Evolutionary conservation across 257 asterid species (phyloP).

Genomic region (Nicotiana knightiana): DNA sequence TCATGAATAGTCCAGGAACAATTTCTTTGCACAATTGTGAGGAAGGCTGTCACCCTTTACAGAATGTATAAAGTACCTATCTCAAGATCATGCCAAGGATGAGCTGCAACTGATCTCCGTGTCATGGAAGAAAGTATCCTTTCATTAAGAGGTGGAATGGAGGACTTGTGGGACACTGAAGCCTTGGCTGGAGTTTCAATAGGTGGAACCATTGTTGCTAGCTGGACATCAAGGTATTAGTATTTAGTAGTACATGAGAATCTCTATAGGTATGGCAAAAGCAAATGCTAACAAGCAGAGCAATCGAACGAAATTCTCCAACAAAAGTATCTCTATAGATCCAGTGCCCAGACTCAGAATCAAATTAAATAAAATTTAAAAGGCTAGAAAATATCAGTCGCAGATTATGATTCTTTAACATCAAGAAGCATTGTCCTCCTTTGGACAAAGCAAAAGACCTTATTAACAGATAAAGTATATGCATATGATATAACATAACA

Average conservation of each 20-base stretch:
- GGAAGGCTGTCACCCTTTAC: not conserved
- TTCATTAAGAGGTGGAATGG: constrained; percentile 72
- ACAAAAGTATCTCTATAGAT: not conserved
- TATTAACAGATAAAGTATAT: not conserved
- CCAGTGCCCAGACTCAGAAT: not conserved
- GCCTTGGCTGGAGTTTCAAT: constrained; percentile 35
- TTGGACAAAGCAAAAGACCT: not conserved
- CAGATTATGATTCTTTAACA: not conserved
- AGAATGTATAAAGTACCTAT: constrained; percentile 44
- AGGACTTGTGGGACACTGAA: constrained; percentile 21
- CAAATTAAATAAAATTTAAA: not conserved
- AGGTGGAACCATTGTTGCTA: constrained; percentile 55
- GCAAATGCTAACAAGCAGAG: not conserved
- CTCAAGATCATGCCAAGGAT: constrained; percentile 99
- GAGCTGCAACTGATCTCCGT: constrained; percentile 85
- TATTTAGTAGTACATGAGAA: not conserved
- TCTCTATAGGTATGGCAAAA: constrained; percentile 5
- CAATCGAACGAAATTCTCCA: not conserved
- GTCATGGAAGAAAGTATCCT: constrained; percentile 81
- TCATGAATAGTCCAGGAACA: not conserved
- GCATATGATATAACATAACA: not conserved
- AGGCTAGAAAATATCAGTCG: not conserved
- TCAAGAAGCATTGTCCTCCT: not conserved
- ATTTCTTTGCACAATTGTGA: not conserved
- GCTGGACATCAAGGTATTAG: constrained; percentile 16